Percentiles rank a stretch among this genome's conserved stretches.
Evolutionary conservation across 2,329 filamentous ascomycete genomes (phyloP).

Genomic region (Daldinia eschscholtzii): DNA sequence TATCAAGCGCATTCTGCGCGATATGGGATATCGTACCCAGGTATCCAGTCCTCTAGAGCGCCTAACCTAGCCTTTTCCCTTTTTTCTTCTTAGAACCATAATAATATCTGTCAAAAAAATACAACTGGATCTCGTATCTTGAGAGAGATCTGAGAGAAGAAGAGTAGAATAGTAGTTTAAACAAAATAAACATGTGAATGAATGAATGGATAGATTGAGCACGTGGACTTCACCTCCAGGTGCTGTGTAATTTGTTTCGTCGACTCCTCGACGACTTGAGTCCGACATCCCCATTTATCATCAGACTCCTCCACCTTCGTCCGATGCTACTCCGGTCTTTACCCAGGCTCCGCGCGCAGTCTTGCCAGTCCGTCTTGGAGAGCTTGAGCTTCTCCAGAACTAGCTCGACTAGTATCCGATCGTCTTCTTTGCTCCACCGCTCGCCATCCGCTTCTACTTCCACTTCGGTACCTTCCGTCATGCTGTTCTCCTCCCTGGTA

Average conservation of each 20-base stretch:
- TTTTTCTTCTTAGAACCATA: not conserved
- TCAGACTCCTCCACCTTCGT: conserved; percentile 72
- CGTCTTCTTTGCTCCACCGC: conserved; percentile 73
- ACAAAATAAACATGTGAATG: conserved; percentile 27
- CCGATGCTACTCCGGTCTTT: conserved; percentile 69
- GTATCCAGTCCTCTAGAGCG: conserved; percentile 24
- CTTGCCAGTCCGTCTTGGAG: conserved; percentile 74
- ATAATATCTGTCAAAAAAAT: conserved; percentile 26
- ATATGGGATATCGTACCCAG: conserved; percentile 42
- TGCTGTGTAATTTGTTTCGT: conserved; percentile 65
- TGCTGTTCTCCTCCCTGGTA: conserved; percentile 48
- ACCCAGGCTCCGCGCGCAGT: conserved; percentile 73
- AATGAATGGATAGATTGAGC: conserved; percentile 16
- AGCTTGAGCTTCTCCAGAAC: conserved; percentile 76
- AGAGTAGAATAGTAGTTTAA: conserved; percentile 22
- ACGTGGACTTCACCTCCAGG: conserved; percentile 62
- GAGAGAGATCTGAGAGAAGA: conserved; percentile 30
- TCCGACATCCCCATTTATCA: conserved; percentile 70
- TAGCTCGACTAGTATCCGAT: conserved; percentile 74
- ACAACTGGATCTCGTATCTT: conserved; percentile 26
- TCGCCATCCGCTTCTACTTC: conserved; percentile 61
- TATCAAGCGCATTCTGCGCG: conserved; percentile 40
- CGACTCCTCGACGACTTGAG: conserved; percentile 64
- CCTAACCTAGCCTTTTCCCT: conserved; percentile 17
- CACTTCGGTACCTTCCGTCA: conserved; percentile 55